Evolutionary conservation across 1,284 basidiomycete genomes (phyloP), one percentile per base, ranked within the genome.

Genomic region (Fomitopsis palustris): DNA sequence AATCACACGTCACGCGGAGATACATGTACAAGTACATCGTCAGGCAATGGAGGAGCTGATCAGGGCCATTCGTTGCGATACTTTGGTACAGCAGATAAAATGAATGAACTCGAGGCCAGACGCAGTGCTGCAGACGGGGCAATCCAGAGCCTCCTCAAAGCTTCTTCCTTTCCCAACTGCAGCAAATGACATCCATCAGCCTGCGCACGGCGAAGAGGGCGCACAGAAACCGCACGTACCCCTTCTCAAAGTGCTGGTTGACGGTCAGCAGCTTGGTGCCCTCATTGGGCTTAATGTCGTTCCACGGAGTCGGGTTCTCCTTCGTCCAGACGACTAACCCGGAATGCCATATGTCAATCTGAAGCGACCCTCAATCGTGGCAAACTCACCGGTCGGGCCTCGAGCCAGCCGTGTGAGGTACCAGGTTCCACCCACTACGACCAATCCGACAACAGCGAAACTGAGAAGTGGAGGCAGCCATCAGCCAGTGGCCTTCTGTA

Each of bases 231-330:
- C 27, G 29, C 19, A 72, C 74, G 60, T 55, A 90, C 90, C 78
- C 84, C 77, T 86, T 87, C 16, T 86, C 81, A 63, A 92, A 90
- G 65, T 83, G 86, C 69, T 87, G 83, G 76, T 87, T 86, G 39
- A 90, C 81, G 56, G 82, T 73, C 68, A 86, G 69, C 58, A 93
- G 52, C 76, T 93, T 93, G 59, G 82, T 88, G 63, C 81, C 81
- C 74, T 92, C 84, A 65, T 87, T 80, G 41, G 82, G 85, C 70
- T 89, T 81, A 70, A 93, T 80, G 61, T 82, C 79, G 72, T 90
- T 88, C 88, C 89, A 93, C 19, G 91, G 90, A 12, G 86, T 85
- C 12, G 90, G 89, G 79, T 93, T 93, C 69, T 67, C 77, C 77
- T 85, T 90, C 49, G 88, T 86, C 90, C 91, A 93, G 68, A 92